Percentiles rank a stretch among this genome's conserved stretches.
Conservation (phyloP, 306 rosid species). For the Sesbania bispinosa region DNA sequence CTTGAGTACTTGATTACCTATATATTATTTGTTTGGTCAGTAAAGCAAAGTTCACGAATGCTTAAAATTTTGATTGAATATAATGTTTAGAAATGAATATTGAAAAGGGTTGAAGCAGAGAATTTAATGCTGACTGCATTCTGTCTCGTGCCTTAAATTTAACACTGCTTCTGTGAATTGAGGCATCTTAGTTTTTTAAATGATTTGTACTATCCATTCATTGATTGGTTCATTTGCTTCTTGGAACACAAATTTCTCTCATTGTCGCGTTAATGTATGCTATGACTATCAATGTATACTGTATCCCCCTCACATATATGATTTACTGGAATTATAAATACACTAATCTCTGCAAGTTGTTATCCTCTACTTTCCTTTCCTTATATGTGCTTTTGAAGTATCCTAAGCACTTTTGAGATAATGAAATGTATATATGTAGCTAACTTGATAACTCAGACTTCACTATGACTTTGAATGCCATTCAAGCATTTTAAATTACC, state of each 20-base stretch:
- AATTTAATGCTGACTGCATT: neutral
- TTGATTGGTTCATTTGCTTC: neutral
- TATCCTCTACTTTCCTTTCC: neutral
- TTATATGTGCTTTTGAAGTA: neutral
- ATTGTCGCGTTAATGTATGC: neutral
- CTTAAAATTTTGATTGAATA: constrained; percentile 31
- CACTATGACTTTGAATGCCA: neutral
- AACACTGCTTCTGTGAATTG: neutral
- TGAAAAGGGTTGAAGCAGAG: neutral
- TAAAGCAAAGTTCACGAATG: constrained; percentile 12
- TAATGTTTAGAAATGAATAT: constrained; percentile 22
- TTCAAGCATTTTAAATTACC: neutral
- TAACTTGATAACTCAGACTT: neutral
- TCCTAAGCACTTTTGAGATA: neutral
- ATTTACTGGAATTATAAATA: neutral
- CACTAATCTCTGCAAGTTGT: neutral
- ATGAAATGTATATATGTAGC: neutral
- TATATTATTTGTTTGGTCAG: constrained; percentile 4
- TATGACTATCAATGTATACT: too few species aligned
- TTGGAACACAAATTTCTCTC: neutral
- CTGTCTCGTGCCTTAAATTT: neutral
- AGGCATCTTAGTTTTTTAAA: neutral
- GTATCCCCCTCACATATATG: too few species aligned
- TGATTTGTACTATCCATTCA: neutral
- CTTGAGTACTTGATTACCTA: neutral